Percentiles rank a stretch among this genome's conserved stretches.
These are phyloP conservation scores for Didymella exigua DNA, from an alignment of 2,329 filamentous ascomycete genomes.

Conservation along the genomic window DNA sequence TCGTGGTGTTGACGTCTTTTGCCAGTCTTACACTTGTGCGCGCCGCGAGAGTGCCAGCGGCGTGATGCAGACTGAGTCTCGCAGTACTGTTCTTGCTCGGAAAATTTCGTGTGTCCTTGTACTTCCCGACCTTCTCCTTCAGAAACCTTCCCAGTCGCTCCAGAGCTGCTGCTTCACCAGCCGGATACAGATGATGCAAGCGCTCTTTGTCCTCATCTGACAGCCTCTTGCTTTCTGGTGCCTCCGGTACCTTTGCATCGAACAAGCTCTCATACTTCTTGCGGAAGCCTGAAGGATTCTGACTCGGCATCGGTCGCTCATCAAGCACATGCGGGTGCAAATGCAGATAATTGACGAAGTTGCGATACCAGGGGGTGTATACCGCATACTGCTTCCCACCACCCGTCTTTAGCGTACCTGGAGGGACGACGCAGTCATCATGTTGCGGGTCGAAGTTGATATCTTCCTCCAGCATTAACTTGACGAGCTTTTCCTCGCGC, in stretches of 20 bases:
- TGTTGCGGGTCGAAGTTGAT: slow-evolving; percentile 75
- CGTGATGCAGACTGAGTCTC: slow-evolving; percentile 53
- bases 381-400: slow-evolving; percentile 81
- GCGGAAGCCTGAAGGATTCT: slow-evolving; percentile 59
- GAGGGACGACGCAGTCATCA: slow-evolving; percentile 82
- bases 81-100: slow-evolving; percentile 50
- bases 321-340: slow-evolving; percentile 70
- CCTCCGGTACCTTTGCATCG: slow-evolving; percentile 42
- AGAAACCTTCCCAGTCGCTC: slow-evolving; percentile 50
- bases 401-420: slow-evolving; percentile 70
- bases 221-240: slow-evolving; percentile 68
- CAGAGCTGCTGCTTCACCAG: slow-evolving; percentile 53
- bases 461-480: slow-evolving; percentile 64
- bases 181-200: slow-evolving; percentile 52
- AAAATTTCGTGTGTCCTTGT: slow-evolving; percentile 51
- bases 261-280: slow-evolving; percentile 54
- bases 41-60: slow-evolving; percentile 53
- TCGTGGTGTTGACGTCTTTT: slow-evolving; percentile 52
- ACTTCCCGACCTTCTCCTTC: slow-evolving; percentile 53
- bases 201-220: slow-evolving; percentile 46
- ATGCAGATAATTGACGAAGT: slow-evolving; percentile 77
- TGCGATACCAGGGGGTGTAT: slow-evolving; percentile 79
- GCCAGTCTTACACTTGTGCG: slow-evolving; percentile 59
- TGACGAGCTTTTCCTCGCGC: slow-evolving; percentile 72
- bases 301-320: slow-evolving; percentile 61